Conservation (phyloP, 2,329 filamentous ascomycete genomes). For the Colletotrichum sp. region DNA sequence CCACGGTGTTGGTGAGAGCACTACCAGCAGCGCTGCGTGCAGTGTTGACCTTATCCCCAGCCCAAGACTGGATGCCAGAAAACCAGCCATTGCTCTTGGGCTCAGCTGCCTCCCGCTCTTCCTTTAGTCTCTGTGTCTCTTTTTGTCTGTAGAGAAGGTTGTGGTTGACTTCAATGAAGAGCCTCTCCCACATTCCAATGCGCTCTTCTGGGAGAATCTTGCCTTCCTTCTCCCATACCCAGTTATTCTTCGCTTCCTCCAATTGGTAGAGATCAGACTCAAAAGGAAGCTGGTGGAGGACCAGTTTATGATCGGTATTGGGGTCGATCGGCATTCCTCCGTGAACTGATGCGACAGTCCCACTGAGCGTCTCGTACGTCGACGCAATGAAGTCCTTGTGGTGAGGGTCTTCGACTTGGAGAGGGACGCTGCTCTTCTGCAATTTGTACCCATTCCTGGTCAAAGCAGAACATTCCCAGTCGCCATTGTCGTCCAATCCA, state of each 20-base stretch:
- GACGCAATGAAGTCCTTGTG: neutral
- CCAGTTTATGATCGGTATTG: neutral
- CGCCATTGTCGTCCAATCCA: conserved; percentile 31
- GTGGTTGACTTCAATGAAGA: conserved; percentile 22
- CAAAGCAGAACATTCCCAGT: conserved; percentile 24
- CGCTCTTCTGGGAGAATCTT: conserved; percentile 18
- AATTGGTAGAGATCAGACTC: conserved; percentile 21
- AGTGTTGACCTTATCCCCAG: neutral
- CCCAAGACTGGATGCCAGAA: neutral
- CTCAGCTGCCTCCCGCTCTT: neutral
- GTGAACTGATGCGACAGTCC: conserved; percentile 1
- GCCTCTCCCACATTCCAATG: conserved; percentile 25
- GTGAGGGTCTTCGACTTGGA: neutral
- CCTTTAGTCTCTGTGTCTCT: neutral
- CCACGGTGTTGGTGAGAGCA: neutral
- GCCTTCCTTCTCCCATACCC: conserved; percentile 8
- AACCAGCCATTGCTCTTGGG: neutral
- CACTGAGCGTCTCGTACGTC: conserved; percentile 8
- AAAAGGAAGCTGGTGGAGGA: conserved; percentile 17
- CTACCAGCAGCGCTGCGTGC: neutral
- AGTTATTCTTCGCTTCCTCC: neutral
- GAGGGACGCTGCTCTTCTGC: neutral
- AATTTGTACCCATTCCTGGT: conserved; percentile 21
- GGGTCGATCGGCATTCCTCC: neutral
- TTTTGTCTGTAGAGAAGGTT: conserved; percentile 5